Conservation (phyloP, 257 asterid species). For the Solanum gracilifrons region DNA sequence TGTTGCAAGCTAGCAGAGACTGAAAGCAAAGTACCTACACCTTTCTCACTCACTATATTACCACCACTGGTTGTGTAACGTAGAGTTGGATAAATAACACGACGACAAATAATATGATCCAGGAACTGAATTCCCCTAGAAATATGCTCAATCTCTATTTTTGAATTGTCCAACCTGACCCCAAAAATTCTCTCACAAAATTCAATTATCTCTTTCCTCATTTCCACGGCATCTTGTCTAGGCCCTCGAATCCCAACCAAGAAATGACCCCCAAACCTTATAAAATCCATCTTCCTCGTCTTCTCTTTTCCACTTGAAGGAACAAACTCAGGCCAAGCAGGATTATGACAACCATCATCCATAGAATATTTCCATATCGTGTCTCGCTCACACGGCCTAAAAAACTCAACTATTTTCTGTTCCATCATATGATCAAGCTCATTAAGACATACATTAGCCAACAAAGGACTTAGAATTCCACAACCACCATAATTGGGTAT, state of each 20-base stretch:
- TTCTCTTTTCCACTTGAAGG: slow-evolving; percentile 82
- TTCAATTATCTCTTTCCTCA: slow-evolving; percentile 63
- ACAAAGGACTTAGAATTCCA: slow-evolving; percentile 87
- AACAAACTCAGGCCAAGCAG: slow-evolving; percentile 98
- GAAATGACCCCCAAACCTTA: slow-evolving; percentile 80
- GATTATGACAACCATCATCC: slow-evolving; percentile 84
- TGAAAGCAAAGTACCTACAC: slow-evolving; percentile 87
- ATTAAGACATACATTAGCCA: slow-evolving; percentile 56
- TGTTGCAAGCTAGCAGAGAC: slow-evolving; percentile 78
- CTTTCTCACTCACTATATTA: slow-evolving; percentile 73
- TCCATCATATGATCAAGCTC: slow-evolving; percentile 80
- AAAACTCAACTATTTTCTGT: slow-evolving; percentile 47
- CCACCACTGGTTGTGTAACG: slow-evolving; percentile 84
- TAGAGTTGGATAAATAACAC: slow-evolving; percentile 85
- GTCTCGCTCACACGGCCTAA: slow-evolving; percentile 59
- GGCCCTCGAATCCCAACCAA: slow-evolving; percentile 82
- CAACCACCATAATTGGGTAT: slow-evolving; percentile 71
- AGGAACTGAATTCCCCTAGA: slow-evolving; percentile 75
- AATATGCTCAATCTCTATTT: slow-evolving; percentile 75
- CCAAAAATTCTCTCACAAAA: slow-evolving; percentile 51
- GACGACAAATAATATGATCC: slow-evolving; percentile 76
- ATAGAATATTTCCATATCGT: slow-evolving; percentile 83
- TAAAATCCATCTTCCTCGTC: slow-evolving; percentile 81
- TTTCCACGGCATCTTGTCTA: slow-evolving; percentile 71
- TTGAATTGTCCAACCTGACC: slow-evolving; percentile 64